Evolutionary conservation across 148 eudicot genomes (phyloP), one percentile per base, ranked within the genome.

Genomic region (Camellia lanceoleosa): DNA sequence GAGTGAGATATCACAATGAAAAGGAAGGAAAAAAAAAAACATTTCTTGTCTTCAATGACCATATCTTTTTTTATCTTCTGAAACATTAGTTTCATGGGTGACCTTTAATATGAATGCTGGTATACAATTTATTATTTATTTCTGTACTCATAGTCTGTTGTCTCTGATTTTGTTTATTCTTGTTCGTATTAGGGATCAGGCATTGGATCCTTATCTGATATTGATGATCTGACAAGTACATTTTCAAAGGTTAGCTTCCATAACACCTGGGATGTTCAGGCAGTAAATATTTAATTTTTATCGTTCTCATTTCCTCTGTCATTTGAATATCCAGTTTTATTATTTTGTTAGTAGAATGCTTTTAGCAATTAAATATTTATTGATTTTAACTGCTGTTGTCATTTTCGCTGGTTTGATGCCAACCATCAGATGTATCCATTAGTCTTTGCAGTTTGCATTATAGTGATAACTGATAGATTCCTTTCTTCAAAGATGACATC

Each of bases 221-320:
- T 92, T 54, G 99, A 96, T 89, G 99, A 96, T 88, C 82, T 96
- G 68, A 86, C 95, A 72, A 96, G 92, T 66, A 96, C 97, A 77
- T 96, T 92, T 85, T 83, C 90, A 54, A 96, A 96, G 98, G 99
- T 94, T 56, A 87, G 86, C 76, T 80, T 69, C 79, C 58, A 61
- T 80, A 42, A 12, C 47, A 73, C 12, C 3, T 41, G 61, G 47
- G 54, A 23, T 12, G 38, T 6, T 30, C 71, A 7, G 73, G 73
- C 49, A 70, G 73, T 7, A 61, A 7, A 63, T 19, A 71, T 15
- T 6, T 14, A 8, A 11, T 56, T 13, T 52, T 23, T 13, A 23
- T 12, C 55, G 42, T 30, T 30, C 5, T 14, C 15, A 71, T 54
- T 73, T 23, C 16, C 10, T 23, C 12, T 23, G 73, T 13, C 18